Conservation (phyloP, 2,329 filamentous ascomycete genomes). For the Colletotrichum sansevieriae region DNA sequence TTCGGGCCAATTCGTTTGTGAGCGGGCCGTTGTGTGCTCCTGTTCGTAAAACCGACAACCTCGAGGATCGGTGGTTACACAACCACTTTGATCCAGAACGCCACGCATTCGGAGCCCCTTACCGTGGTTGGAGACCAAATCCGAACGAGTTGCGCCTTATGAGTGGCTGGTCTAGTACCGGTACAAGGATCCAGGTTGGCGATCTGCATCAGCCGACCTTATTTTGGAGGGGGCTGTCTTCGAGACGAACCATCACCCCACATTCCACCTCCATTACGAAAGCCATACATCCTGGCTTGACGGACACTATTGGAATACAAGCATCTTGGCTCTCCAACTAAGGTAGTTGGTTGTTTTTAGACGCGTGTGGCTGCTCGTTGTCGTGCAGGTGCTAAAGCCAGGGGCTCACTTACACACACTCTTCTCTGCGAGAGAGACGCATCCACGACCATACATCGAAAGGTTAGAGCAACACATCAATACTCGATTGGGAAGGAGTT, state of each 20-base stretch:
- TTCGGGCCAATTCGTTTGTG: background rate
- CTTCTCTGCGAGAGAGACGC: background rate
- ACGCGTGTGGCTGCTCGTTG: conserved; percentile 3
- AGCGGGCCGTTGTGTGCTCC: background rate
- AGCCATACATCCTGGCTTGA: background rate
- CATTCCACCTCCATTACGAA: conserved; percentile 14
- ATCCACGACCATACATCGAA: conserved; percentile 16
- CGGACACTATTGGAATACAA: conserved; percentile 19
- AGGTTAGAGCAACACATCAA: conserved; percentile 28
- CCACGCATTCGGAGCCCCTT: conserved; percentile 28
- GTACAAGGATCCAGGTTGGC: conserved; percentile 32
- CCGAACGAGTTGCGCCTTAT: conserved; percentile 28
- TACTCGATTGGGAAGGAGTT: conserved; percentile 32
- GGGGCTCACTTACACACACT: background rate
- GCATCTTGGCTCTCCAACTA: conserved; percentile 18
- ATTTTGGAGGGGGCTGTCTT: conserved; percentile 16
- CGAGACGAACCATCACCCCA: conserved; percentile 21
- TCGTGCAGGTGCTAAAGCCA: background rate
- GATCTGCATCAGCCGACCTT: conserved; percentile 38
- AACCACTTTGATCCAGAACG: conserved; percentile 24
- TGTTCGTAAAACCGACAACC: background rate
- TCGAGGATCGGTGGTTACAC: conserved; percentile 12
- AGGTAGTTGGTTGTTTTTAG: background rate
- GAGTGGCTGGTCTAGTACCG: conserved; percentile 29
- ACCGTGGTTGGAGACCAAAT: conserved; percentile 34